A percentile compares a stretch with the other conserved stretches of the same genome.
Evolutionary conservation across 441 rosid species (phyloP).

Genomic region (Melastoma candidum): DNA sequence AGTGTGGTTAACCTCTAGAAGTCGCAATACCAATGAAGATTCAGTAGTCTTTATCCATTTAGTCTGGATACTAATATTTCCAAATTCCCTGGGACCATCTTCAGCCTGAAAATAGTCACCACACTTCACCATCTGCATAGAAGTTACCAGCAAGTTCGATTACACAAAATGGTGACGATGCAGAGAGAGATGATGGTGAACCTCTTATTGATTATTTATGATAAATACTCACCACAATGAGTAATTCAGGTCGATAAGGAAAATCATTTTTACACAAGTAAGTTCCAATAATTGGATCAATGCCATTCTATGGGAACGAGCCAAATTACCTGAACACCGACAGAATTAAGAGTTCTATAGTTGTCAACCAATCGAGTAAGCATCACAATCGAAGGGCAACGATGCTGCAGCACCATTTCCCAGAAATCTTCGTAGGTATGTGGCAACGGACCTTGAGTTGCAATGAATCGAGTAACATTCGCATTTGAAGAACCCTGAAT

Average conservation of each 20-base stretch:
- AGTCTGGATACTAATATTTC: slow-evolving; percentile 43
- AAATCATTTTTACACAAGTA: no score
- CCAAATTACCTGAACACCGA: slow-evolving; percentile 10
- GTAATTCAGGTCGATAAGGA: no score
- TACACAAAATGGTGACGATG: no score
- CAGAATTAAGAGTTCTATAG: slow-evolving; percentile 34
- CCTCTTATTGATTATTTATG: no score
- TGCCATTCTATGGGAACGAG: background rate
- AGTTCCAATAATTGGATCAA: no score
- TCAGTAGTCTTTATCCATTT: slow-evolving; percentile 50
- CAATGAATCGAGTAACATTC: slow-evolving; percentile 57
- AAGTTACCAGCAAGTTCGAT: no score
- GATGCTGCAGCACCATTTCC: slow-evolving; percentile 81
- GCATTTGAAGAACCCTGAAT: slow-evolving; percentile 58
- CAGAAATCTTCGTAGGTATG: slow-evolving; percentile 78
- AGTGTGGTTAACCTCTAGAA: slow-evolving; percentile 57
- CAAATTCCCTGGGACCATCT: slow-evolving; percentile 72
- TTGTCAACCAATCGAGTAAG: slow-evolving; percentile 78
- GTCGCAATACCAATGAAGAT: slow-evolving; percentile 56
- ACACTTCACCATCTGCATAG: slow-evolving; percentile 50
- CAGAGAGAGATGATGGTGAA: no score
- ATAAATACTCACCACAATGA: no score
- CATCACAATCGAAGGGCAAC: slow-evolving; percentile 77
- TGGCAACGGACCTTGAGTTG: slow-evolving; percentile 85
- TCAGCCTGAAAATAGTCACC: slow-evolving; percentile 81